A percentile compares a stretch with the other conserved stretches of the same genome.
Conservation (phyloP, 192 early-diverging fungal species). For the Umbelopsis sp. region DNA sequence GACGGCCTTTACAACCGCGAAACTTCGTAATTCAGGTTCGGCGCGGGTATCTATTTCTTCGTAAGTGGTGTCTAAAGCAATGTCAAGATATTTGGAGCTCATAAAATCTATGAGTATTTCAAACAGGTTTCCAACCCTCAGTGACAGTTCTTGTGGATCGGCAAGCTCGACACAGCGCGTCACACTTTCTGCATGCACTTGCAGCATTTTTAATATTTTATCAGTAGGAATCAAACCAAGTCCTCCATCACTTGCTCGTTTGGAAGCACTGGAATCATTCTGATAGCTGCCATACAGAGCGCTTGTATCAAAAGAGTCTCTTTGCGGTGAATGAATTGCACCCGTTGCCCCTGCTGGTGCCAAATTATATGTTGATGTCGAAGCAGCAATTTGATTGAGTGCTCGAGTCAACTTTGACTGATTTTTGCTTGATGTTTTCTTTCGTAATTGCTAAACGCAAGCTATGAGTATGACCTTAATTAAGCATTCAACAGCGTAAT, state of each 20-base stretch:
- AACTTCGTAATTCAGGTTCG: constrained; percentile 67
- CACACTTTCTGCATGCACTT: constrained; percentile 78
- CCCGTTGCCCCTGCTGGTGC: not conserved
- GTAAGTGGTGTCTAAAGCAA: constrained; percentile 73
- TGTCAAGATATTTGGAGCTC: constrained; percentile 83
- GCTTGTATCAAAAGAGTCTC: constrained; percentile 20
- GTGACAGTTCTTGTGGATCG: constrained; percentile 65
- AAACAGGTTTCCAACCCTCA: constrained; percentile 69
- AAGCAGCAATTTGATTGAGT: constrained; percentile 37
- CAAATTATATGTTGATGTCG: constrained; percentile 17
- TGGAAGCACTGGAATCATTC: not conserved
- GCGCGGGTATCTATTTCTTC: constrained; percentile 67
- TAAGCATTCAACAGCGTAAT: not conserved
- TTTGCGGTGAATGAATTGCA: not conserved
- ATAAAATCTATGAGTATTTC: constrained; percentile 74
- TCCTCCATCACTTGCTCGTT: constrained; percentile 26
- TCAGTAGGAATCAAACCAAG: constrained; percentile 45
- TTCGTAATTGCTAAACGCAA: constrained; percentile 39
- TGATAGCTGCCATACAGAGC: not conserved
- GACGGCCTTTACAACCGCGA: constrained; percentile 65
- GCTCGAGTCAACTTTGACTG: constrained; percentile 40
- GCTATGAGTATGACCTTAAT: not conserved
- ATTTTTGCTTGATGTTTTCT: constrained; percentile 32
- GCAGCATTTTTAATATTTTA: constrained; percentile 57
- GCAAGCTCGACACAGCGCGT: constrained; percentile 80